Conservation (phyloP, 306 rosid genomes). For the Vachellia pachyceras region DNA sequence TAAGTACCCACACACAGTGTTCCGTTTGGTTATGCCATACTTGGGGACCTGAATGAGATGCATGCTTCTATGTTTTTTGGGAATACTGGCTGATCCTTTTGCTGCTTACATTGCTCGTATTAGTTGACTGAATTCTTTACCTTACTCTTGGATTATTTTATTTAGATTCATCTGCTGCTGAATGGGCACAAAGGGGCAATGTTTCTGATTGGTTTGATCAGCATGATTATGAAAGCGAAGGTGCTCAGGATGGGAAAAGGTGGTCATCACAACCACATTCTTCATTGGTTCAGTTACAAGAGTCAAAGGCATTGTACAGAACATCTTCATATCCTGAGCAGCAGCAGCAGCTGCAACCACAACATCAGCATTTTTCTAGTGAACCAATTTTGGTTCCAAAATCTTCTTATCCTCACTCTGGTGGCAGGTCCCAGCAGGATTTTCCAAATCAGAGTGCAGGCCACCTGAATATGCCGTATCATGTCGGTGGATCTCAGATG, state of each 20-base stretch:
- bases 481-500: slow-evolving; percentile 56
- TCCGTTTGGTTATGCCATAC: background rate
- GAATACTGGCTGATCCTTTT: background rate
- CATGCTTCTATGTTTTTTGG: background rate
- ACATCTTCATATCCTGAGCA: slow-evolving; percentile 78
- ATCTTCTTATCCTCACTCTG: slow-evolving; percentile 63
- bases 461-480: no score
- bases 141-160: slow-evolving; percentile 7
- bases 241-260: slow-evolving; percentile 61
- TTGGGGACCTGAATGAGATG: background rate
- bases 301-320: slow-evolving; percentile 60
- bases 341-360: slow-evolving; percentile 56
- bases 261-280: slow-evolving; percentile 76
- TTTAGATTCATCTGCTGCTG: slow-evolving; percentile 68
- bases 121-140: slow-evolving; percentile 4
- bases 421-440: slow-evolving; percentile 56
- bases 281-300: slow-evolving; percentile 39
- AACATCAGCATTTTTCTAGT: slow-evolving; percentile 54
- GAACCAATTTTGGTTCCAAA: slow-evolving; percentile 69
- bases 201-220: slow-evolving; percentile 61
- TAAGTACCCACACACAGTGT: background rate
- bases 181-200: slow-evolving; percentile 61
- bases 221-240: slow-evolving; percentile 50
- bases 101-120: background rate
- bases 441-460: no score